Percentiles rank a stretch among this genome's conserved stretches.
phyloP scores from a whole-genome alignment of 2,329 filamentous ascomycete species.

The Plectosphaerella plurivora region DNA sequence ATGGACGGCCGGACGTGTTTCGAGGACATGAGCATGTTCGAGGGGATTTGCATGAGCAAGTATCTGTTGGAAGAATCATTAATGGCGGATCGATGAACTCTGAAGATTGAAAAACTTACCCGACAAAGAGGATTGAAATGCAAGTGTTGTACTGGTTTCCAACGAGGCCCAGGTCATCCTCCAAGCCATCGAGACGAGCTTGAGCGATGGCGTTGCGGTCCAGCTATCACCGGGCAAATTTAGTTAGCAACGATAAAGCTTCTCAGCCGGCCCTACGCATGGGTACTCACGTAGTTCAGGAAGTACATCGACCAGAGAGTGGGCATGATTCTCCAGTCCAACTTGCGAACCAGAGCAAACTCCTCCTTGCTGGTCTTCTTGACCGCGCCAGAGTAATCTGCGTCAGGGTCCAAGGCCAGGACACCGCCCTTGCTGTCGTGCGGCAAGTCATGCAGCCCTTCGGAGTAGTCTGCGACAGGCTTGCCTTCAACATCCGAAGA shows the following conservation, averaged over 20 bases:
- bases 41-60: slow-evolving; percentile 40
- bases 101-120: slow-evolving; percentile 20
- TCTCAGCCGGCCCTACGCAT: neutral
- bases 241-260: neutral
- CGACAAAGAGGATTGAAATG: slow-evolving; percentile 46
- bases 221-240: slow-evolving; percentile 17
- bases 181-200: slow-evolving; percentile 48
- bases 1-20: slow-evolving; percentile 26
- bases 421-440: neutral
- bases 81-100: neutral
- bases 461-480: neutral
- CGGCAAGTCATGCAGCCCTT: neutral
- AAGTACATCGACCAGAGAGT: slow-evolving; percentile 36
- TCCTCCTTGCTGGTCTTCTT: slow-evolving; percentile 26
- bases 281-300: slow-evolving; percentile 25
- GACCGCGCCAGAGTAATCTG: slow-evolving; percentile 27
- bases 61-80: slow-evolving; percentile 21
- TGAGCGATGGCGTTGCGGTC: slow-evolving; percentile 54
- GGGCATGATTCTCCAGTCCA: slow-evolving; percentile 32
- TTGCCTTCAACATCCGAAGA: neutral
- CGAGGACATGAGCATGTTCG: slow-evolving; percentile 37
- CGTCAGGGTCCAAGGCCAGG: slow-evolving; percentile 4
- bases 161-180: slow-evolving; percentile 43
- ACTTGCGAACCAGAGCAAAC: slow-evolving; percentile 30
- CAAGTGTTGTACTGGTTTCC: slow-evolving; percentile 45